Conservation (phyloP, 2,329 filamentous ascomycete genomes). For the Epichloe typhina region DNA sequence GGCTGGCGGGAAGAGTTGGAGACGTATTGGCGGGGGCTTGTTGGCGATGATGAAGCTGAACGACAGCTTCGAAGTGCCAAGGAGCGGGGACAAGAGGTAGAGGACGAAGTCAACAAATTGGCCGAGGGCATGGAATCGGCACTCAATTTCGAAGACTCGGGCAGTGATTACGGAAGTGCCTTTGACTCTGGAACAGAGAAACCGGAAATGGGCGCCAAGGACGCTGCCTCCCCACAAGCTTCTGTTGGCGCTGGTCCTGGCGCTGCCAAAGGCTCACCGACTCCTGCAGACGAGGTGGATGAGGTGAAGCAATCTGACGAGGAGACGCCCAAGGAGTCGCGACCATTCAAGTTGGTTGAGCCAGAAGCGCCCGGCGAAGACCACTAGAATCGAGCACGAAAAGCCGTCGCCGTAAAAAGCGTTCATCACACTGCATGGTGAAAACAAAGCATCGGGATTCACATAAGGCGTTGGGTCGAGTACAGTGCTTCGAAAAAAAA, state of each 20-base stretch:
- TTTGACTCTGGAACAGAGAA: too few relatives aligned
- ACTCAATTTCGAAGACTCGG: conserved; percentile 17
- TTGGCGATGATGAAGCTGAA: conserved; percentile 45
- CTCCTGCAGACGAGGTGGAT: neutral
- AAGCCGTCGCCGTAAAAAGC: too few relatives aligned
- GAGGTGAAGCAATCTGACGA: neutral
- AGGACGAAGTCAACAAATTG: conserved; percentile 32
- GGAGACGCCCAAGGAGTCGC: neutral
- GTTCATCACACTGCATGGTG: too few relatives aligned
- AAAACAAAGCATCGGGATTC: too few relatives aligned
- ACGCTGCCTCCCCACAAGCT: neutral
- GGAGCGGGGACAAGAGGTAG: conserved; percentile 19
- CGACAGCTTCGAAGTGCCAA: conserved; percentile 27
- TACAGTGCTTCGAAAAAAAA: too few relatives aligned
- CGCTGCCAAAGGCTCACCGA: neutral
- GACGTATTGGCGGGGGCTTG: conserved; percentile 53
- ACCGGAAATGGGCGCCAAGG: too few relatives aligned
- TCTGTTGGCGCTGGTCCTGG: neutral
- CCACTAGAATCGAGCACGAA: too few relatives aligned
- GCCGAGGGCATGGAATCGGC: conserved; percentile 22
- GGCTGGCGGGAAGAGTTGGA: conserved; percentile 84
- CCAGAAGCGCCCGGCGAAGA: neutral
- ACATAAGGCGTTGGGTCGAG: too few relatives aligned
- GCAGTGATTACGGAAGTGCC: neutral
- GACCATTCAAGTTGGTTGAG: neutral